Evolutionary conservation across 805 yeast genomes (phyloP), one percentile per base, ranked within the genome.

Genomic region (Candida tammaniensis): DNA sequence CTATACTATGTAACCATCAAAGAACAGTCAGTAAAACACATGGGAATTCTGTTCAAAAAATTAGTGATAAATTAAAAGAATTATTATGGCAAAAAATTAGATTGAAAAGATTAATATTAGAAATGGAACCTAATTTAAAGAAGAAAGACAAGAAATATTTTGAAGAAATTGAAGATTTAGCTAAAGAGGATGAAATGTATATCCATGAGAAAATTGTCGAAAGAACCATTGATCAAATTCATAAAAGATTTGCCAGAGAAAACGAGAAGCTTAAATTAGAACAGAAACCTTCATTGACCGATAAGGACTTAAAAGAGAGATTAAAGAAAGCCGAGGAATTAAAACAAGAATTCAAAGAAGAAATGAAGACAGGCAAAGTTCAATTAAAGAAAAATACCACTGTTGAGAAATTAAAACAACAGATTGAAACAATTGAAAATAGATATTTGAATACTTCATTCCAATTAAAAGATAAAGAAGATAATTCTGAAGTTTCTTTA

Each of bases 1-100:
- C 98, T 5, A 87, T 89, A 41, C 67, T 89, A 50, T 89, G 98
- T 83, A 89, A 89, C 70, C 98, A 89, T 74, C 98, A 89, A 71
- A 80, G 96, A 60, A 78, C 95, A 13, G 88, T 89, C 7, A 76
- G 88, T 31, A 91, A 89, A 55, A 77, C 78, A 4, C 97, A 91
- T 53, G 94, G 84, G 30, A 75, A 76, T 16, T 71, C 88, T 5
- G 86, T 91, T 40, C 85, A 78, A 45, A 86, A 82, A 55, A 87
- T 87, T 28, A 76, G 68, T 45, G 94, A 83, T 35, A 80, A 73
- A 48, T 75, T 91, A 37, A 75, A 79, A 49, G 97, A 89, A 61
- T 68, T 88, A 63, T 60, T 76, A 35, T 89, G 96, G 95, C 86
- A 83, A 49, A 85, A 81, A 57, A 76, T 82, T 35, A 71, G 95